Conservation (phyloP, 306 rosid species). For the Ziziphus jujuba region DNA sequence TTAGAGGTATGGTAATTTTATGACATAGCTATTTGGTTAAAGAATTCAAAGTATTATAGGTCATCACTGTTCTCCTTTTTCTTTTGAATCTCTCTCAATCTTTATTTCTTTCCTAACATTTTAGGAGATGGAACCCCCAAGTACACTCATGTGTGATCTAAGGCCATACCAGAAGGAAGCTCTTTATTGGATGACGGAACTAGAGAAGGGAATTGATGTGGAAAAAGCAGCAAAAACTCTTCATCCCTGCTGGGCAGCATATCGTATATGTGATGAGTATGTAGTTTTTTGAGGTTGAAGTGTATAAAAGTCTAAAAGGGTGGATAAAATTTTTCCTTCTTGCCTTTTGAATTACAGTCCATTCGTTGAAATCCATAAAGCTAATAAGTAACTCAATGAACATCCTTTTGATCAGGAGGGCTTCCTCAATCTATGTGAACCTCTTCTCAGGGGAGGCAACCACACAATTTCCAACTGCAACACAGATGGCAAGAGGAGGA, state of each 20-base stretch:
- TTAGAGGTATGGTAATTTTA: slow-evolving; percentile 51
- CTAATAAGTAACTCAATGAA: not conserved
- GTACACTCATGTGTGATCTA: slow-evolving; percentile 48
- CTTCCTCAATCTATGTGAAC: slow-evolving; percentile 61
- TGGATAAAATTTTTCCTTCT: not conserved
- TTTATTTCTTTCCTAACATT: not conserved
- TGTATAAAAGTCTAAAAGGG: not conserved
- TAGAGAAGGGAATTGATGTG: slow-evolving; percentile 61
- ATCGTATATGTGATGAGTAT: slow-evolving; percentile 66
- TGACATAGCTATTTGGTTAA: slow-evolving; percentile 1
- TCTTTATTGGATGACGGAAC: slow-evolving; percentile 75
- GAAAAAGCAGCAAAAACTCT: slow-evolving; percentile 58
- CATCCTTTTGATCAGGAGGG: slow-evolving; percentile 45
- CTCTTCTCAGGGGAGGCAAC: slow-evolving; percentile 77
- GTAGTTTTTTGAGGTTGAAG: slow-evolving; percentile 17
- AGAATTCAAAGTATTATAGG: not conserved
- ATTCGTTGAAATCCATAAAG: not conserved
- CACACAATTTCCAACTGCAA: slow-evolving; percentile 61
- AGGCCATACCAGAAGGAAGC: slow-evolving; percentile 95
- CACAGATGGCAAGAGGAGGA: slow-evolving; percentile 88
- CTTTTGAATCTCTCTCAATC: not conserved
- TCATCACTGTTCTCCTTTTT: not conserved
- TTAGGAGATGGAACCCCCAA: slow-evolving; percentile 78
- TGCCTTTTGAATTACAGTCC: not conserved
- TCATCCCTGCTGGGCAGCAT: slow-evolving; percentile 92